These are phyloP conservation scores for Fusarium siculi DNA, from an alignment of 2,329 filamentous ascomycete genomes.

Conservation along the genomic window DNA sequence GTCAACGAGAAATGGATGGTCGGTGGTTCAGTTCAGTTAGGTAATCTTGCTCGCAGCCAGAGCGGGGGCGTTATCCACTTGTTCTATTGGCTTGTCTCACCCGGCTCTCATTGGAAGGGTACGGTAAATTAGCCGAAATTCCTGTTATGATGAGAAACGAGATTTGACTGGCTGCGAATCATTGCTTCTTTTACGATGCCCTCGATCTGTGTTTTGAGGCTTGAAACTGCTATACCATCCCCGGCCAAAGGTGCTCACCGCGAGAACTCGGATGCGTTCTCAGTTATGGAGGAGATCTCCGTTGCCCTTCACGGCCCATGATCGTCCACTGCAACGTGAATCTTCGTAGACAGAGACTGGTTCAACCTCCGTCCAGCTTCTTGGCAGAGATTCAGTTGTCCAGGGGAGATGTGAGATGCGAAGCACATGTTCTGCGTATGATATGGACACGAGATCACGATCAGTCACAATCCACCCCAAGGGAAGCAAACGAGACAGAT, in stretches of 20 bases:
- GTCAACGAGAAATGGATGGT: conserved; percentile 51
- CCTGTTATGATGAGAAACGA: conserved; percentile 24
- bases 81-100: conserved; percentile 30
- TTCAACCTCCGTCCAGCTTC: conserved; percentile 2
- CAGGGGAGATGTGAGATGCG: conserved; percentile 13
- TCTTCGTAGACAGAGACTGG: background rate
- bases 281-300: conserved; percentile 18
- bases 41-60: conserved; percentile 18
- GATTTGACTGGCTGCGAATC: conserved; percentile 26
- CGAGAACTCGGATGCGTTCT: conserved; percentile 4
- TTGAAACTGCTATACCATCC: conserved; percentile 24
- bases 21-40: conserved; percentile 27
- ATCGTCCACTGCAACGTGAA: conserved; percentile 21
- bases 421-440: conserved; percentile 26
- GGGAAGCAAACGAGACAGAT: conserved; percentile 8
- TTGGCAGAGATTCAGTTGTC: conserved; percentile 28
- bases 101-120: conserved; percentile 10
- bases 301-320: conserved; percentile 28
- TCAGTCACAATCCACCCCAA: conserved; percentile 21
- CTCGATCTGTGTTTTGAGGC: conserved; percentile 33
- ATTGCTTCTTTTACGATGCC: conserved; percentile 26
- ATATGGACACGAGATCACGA: conserved; percentile 35
- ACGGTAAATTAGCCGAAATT: conserved; percentile 43
- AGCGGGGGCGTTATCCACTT: conserved; percentile 11
- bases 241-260: conserved; percentile 14